Base-by-base conservation (phyloP, 352 stramenopile genomes). In the Phytophthora megakarya region DNA sequence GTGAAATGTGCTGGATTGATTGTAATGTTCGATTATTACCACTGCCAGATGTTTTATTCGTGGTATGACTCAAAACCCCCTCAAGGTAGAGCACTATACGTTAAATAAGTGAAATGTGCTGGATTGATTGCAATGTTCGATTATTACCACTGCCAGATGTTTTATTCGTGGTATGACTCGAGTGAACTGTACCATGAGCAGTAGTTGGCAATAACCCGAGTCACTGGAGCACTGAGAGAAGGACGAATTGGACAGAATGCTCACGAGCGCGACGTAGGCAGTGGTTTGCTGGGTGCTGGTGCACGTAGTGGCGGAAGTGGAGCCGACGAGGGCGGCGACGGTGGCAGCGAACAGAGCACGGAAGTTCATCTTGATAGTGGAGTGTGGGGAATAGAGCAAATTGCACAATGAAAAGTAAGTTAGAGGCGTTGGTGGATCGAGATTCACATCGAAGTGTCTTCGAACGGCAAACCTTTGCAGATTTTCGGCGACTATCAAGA, bases 351-450 rank as follows among this genome's bases (percentile, higher is more conserved):
- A 9, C 26, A 32, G 26, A 10, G 26, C 26, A 18, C 33, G 16
- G 49, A 71, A 66, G 63, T 71, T 66, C 63, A 71, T 71, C 30
- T 15, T 61, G 61, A 23, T 25, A 16, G 39, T 46, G 16, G 43
- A 15, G 32, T 53, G 42, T 28, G 43, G 38, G 39, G 52, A 42
- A 50, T 33, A 46, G 37, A 47, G 50, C 38, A 48, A 58, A 58
- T 58, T 58, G 50, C 37, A 58, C 37, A 58, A 58, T 58, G 50
- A 7, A 10, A 21, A 16, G n/a, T 51, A n/a, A 35, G 30, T 35
- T 21, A 10, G 37, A 9, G 45, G n/a, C 21, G 23, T 43, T 40
- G 9, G 35, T 40, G 35, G 35, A n/a, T 40, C 35, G 35, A 40
- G 35, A 40, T 40, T 40, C 13, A 19, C 35, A 40, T 32, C 19